Conservation (phyloP, 225 moss, liverwort and hornwort genomes). For the Thuidium tamariscinum region DNA sequence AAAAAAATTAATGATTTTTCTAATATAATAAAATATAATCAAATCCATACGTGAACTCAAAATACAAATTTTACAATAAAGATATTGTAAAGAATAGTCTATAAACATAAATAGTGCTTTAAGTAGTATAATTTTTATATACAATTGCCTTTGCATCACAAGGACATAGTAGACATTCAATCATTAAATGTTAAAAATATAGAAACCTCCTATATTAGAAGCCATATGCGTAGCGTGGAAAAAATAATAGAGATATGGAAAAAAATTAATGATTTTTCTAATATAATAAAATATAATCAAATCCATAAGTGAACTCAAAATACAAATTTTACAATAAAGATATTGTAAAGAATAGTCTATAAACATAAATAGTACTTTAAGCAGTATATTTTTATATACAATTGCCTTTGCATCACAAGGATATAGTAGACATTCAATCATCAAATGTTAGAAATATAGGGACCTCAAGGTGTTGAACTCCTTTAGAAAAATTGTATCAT, state of each 20-base stretch:
- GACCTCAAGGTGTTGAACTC: neutral
- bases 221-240: too few relatives aligned
- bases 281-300: neutral
- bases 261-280: too few relatives aligned
- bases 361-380: neutral
- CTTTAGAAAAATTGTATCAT: neutral
- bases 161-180: neutral
- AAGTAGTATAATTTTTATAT: neutral
- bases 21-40: too few relatives aligned
- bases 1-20: too few relatives aligned
- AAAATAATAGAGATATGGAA: too few relatives aligned
- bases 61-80: neutral
- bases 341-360: neutral
- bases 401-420: neutral
- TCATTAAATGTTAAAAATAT: neutral
- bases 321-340: neutral
- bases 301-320: neutral
- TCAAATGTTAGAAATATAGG: neutral
- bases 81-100: neutral
- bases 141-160: neutral
- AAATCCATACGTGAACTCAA: neutral
- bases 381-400: neutral
- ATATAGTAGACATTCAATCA: neutral
- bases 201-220: neutral
- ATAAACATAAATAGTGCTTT: neutral